Percentiles rank a stretch among this genome's conserved stretches.
Conservation (phyloP, 495 filamentous ascomycete species). For the Neurospora sp. region DNA sequence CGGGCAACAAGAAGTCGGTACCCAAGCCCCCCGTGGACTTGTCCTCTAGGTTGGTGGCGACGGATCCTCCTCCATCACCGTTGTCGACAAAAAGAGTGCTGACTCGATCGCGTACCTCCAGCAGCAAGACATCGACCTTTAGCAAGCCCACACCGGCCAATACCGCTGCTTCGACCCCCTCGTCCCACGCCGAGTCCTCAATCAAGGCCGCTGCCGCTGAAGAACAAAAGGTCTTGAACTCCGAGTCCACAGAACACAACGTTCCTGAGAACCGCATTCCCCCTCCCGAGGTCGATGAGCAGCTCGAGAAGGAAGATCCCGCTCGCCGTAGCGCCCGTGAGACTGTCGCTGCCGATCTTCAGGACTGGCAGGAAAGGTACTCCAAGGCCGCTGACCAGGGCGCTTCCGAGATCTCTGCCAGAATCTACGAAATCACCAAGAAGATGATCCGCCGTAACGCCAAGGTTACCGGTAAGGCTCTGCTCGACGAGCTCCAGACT, state of each 20-base stretch:
- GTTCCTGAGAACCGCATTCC: conserved; percentile 9
- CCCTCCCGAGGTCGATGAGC: conserved; percentile 18
- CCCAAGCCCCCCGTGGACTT: conserved; percentile 12
- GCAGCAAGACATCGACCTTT: conserved; percentile 22
- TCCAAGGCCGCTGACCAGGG: conserved; percentile 71
- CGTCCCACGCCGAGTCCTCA: background rate
- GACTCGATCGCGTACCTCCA: conserved; percentile 1
- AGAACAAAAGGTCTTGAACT: background rate
- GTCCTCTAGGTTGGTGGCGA: conserved; percentile 13
- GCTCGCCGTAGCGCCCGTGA: conserved; percentile 43
- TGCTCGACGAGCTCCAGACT: conserved; percentile 59
- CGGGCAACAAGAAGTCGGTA: conserved; percentile 14
- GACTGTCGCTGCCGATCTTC: conserved; percentile 67
- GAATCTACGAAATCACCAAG: conserved; percentile 53
- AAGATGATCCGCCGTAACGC: conserved; percentile 42
- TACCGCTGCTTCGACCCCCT: background rate
- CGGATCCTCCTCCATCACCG: background rate
- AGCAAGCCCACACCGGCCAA: conserved; percentile 26
- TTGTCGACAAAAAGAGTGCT: background rate
- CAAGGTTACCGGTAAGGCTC: conserved; percentile 47
- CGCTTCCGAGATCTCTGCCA: conserved; percentile 63
- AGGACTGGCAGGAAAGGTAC: conserved; percentile 78
- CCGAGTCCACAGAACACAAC: conserved; percentile 9
- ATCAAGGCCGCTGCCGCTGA: background rate
- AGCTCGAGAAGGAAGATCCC: conserved; percentile 27